Percentiles rank a stretch among this genome's conserved stretches.
Conservation (phyloP, 2,329 filamentous ascomycete genomes). For the Pseudofabraea citricarpa region DNA sequence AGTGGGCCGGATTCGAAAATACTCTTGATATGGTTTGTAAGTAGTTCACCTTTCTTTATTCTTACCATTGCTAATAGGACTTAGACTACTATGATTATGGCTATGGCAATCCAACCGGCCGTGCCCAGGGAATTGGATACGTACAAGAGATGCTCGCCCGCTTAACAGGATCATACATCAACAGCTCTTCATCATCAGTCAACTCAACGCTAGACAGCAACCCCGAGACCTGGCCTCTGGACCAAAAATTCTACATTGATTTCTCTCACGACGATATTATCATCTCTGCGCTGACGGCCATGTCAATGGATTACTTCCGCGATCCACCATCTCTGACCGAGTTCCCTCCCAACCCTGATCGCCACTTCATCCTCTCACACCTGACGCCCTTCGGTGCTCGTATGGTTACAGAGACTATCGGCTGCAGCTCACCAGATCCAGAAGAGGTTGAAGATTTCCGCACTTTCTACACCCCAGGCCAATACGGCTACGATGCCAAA, state of each 20-base stretch:
- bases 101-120: conserved; percentile 73
- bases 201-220: conserved; percentile 71
- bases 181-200: conserved; percentile 63
- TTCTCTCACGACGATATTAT: conserved; percentile 90
- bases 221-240: conserved; percentile 65
- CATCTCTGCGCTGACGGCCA: conserved; percentile 54
- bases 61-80: not conserved
- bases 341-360: conserved; percentile 37
- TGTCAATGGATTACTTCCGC: conserved; percentile 50
- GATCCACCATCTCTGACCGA: conserved; percentile 37
- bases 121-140: conserved; percentile 81
- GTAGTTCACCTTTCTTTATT: conserved; percentile 18
- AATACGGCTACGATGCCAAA: conserved; percentile 40
- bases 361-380: conserved; percentile 43
- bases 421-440: conserved; percentile 38
- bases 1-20: conserved; percentile 50
- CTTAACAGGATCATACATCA: conserved; percentile 61
- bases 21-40: conserved; percentile 48
- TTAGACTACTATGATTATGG: conserved; percentile 62
- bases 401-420: conserved; percentile 51
- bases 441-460: conserved; percentile 32
- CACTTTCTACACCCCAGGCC: conserved; percentile 35
- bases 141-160: conserved; percentile 81
- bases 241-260: conserved; percentile 68
- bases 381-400: conserved; percentile 51